phyloP scores from a whole-genome alignment of 139 green algal species.

The Desmodesmus armatus region DNA sequence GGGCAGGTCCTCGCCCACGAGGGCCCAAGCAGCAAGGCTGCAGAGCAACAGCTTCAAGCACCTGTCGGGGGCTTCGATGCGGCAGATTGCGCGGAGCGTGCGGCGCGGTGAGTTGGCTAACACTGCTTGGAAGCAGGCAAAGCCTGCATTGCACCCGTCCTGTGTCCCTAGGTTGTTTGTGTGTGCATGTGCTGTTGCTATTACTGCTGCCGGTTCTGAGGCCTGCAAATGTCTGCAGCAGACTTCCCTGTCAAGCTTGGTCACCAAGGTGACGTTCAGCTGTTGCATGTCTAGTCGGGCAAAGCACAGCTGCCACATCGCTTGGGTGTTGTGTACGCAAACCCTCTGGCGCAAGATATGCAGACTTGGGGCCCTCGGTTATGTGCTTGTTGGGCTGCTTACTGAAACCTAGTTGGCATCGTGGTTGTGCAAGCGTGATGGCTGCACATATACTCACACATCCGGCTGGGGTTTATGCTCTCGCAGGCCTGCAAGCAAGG shows the following conservation, averaged over 20 bases:
- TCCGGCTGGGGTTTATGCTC: no score
- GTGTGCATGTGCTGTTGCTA: neutral
- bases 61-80: conserved; percentile 13
- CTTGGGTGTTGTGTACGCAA: no score
- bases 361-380: no score
- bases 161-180: neutral
- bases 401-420: no score
- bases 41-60: conserved; percentile 13
- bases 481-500: neutral
- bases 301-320: no score
- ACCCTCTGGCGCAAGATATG: no score
- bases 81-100: conserved; percentile 9
- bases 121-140: neutral
- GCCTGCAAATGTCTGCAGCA: no score
- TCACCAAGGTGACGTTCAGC: no score
- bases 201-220: neutral
- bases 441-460: neutral
- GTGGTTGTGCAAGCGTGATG: neutral
- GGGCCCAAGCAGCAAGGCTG: neutral
- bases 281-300: no score
- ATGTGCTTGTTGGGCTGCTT: no score
- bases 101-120: neutral
- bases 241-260: no score
- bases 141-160: neutral
- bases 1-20: no score